Evolutionary conservation across 2,329 filamentous ascomycete species (phyloP), one percentile per base, ranked within the genome.

Genomic region (Monilinia aucupariae): DNA sequence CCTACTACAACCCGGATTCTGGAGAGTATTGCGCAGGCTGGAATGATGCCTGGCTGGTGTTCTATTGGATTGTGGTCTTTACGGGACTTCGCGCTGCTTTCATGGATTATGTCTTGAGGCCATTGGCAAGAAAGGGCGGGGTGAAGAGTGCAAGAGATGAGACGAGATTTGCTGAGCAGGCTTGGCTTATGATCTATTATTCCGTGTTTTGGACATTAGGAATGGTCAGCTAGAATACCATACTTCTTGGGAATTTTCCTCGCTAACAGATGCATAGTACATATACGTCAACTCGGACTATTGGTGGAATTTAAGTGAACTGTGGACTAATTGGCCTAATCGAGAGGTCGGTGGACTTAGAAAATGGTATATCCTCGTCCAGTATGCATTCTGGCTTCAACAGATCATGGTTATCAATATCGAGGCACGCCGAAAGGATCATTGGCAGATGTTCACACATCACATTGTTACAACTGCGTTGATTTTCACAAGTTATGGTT

Each of bases 391-490:
- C 76, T 97, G 91, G 89, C 76, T 97, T 54, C 93, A 97, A 78
- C 92, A 96, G 77, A 89, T 97, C 68, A 80, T 97, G 39, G 91
- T 97, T 64, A 91, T 97, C 74, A 89, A 97, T 76, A 92, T 97
- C 65, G 94, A 99, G 77, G 90, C 96, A 77, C 86, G 89, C 68
- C 85, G 94, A 72, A 97, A 97, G 78, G 94, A 99, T 71, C 89
- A 97, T 76, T 89, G 86, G 79, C 93, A 97, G 76, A 97, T 97
- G 94, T 86, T 97, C 69, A 88, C 86, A 22, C 94, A 97, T 76
- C 94, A 99, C 78, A 84, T 97, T 73, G 86, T 97, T 74, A 99
- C 94, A 25, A 90, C 87, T 71, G 79, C 81, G 6, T 85, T 99
- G 51, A 86, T 99, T 67, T 86, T 86, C 63, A 83, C 86, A 39